phyloP scores from a whole-genome alignment of 495 filamentous ascomycete species.

The Xylaria sp. region DNA sequence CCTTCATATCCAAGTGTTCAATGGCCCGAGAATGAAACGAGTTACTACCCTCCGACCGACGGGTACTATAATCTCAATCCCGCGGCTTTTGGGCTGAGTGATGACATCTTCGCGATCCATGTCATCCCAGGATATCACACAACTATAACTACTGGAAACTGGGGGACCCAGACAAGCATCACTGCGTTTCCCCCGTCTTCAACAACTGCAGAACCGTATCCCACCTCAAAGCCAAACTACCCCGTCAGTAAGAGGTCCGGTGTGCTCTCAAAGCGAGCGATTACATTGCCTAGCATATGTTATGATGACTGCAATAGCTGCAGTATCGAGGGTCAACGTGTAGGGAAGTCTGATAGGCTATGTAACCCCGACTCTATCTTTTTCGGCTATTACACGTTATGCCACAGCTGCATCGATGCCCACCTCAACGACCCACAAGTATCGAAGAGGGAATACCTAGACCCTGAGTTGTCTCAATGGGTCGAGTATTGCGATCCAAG shows the following conservation, averaged over 20 bases:
- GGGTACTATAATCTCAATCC: slow-evolving; percentile 73
- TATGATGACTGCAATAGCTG: slow-evolving; percentile 62
- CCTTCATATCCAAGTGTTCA: slow-evolving; percentile 47
- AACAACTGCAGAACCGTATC: slow-evolving; percentile 21
- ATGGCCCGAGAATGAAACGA: slow-evolving; percentile 53
- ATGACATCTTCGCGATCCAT: slow-evolving; percentile 62
- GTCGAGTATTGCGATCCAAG: slow-evolving; percentile 42
- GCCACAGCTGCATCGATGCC: slow-evolving; percentile 47
- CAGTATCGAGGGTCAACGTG: slow-evolving; percentile 50
- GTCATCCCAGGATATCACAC: slow-evolving; percentile 32
- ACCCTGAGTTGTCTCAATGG: slow-evolving; percentile 38
- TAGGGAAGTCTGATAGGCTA: slow-evolving; percentile 55
- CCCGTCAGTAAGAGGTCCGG: slow-evolving; percentile 15
- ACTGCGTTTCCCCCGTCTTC: slow-evolving; percentile 45
- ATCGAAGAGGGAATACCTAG: slow-evolving; percentile 34
- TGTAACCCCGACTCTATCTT: slow-evolving; percentile 56
- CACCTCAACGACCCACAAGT: slow-evolving; percentile 31
- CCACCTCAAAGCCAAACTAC: slow-evolving; percentile 14
- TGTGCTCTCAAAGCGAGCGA: slow-evolving; percentile 44
- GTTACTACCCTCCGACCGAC: slow-evolving; percentile 58
- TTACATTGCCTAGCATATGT: slow-evolving; percentile 53
- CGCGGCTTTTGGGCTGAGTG: slow-evolving; percentile 64
- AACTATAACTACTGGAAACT: slow-evolving; percentile 54
- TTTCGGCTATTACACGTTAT: slow-evolving; percentile 40
- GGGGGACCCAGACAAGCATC: slow-evolving; percentile 51